Base-by-base conservation (phyloP, 805 yeast genomes). In the Sugiyamaella americana region DNA sequence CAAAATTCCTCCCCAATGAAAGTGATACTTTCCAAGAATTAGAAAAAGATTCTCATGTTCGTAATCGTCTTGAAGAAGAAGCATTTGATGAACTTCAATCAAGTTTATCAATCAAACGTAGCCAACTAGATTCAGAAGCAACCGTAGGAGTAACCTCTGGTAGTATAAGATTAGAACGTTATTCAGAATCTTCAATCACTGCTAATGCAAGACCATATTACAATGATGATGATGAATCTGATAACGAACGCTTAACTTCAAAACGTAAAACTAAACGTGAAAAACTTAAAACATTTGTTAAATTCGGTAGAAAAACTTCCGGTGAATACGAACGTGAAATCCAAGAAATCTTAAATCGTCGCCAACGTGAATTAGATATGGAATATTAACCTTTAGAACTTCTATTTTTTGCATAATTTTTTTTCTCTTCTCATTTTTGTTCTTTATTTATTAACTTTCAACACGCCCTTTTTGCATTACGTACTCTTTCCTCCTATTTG, bases 11-110 rank as follows among this genome's bases (percentile, higher is more conserved):
- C 51, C 87, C 94, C 0, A 76, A 76, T 1, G 96, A 89, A 55
- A 79, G 87, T 5, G 96, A 87, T 49, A 66, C 78, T 16, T 93
- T 87, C 68, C 87, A 84, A 55, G 70, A 78, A 16, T 72, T 85
- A 46, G 98, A 93, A 63, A 78, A 78, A 58, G 84, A 81, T 57
- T 66, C 76, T 16, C 76, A 72, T 10, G 68, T 89, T 58, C 74
- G 93, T 56, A 75, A 76, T 52, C 71, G 75, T 37, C 73, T 93
- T 56, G 98, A 93, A 62, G 63, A 75, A 23, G 82, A 75, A 37
- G 82, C 97, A 0, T 82, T 72, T 57, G 71, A 71, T 22, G 94
- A 88, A 52, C 71, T 93, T 21, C 36, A 37, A 21, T 37, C 20
- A 17, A 40, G 44, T 17, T 16, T 46, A 34, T 23, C 38, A 20